Conservation (phyloP, 495 filamentous ascomycete species). For the Aspergillus cristatus region DNA sequence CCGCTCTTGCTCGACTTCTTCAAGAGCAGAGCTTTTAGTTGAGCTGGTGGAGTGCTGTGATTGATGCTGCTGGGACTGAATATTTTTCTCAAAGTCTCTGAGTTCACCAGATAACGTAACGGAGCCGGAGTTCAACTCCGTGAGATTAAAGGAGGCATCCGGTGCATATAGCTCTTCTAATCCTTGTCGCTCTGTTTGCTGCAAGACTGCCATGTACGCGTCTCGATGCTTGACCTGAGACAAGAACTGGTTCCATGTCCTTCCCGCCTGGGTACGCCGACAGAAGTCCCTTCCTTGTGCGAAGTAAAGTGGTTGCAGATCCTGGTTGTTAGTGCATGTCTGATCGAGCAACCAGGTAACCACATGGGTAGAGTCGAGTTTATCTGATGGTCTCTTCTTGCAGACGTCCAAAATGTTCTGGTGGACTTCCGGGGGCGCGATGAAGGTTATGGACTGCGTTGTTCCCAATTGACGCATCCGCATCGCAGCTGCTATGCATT, state of each 20-base stretch:
- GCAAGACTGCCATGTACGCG: constrained; percentile 27
- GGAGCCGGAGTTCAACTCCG: background rate
- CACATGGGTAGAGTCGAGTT: constrained; percentile 40
- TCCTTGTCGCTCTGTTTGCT: constrained; percentile 33
- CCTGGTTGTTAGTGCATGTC: constrained; percentile 46
- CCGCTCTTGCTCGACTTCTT: constrained; percentile 47
- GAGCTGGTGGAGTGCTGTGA: background rate
- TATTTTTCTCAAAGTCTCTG: constrained; percentile 12
- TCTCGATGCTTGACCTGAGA: constrained; percentile 17
- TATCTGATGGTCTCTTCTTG: background rate
- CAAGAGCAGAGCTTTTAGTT: constrained; percentile 25
- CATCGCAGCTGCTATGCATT: constrained; percentile 49
- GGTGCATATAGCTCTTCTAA: constrained; percentile 37
- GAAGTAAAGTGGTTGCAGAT: constrained; percentile 45
- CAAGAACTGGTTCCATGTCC: constrained; percentile 21
- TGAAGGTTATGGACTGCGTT: constrained; percentile 49
- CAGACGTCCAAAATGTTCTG: constrained; percentile 30
- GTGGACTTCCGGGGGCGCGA: constrained; percentile 41
- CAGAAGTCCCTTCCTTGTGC: constrained; percentile 52
- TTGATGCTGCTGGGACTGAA: constrained; percentile 12
- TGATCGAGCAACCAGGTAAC: constrained; percentile 53
- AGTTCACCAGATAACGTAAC: constrained; percentile 5
- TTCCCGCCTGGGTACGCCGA: constrained; percentile 15
- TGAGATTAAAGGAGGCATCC: constrained; percentile 9
- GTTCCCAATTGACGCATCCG: constrained; percentile 50